phyloP scores from a whole-genome alignment of 768 basidiomycete genomes.

The Harrya chromipes region DNA sequence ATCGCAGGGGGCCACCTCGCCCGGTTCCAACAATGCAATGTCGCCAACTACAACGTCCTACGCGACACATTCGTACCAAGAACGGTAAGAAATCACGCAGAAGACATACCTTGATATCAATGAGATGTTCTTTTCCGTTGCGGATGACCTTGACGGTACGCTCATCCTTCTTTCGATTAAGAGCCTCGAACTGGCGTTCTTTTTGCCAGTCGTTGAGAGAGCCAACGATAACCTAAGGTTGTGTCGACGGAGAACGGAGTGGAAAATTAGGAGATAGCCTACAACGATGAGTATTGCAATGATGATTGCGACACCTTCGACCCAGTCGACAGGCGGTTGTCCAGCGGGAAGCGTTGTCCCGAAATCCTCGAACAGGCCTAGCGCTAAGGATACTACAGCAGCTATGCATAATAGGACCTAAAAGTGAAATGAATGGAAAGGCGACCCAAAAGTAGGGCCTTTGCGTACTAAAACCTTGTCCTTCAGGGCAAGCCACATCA shows the following conservation, averaged over 20 bases:
- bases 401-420: constrained; percentile 89
- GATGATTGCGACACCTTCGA: constrained; percentile 87
- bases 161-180: constrained; percentile 96
- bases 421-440: constrained; percentile 7
- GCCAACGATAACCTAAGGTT: constrained; percentile 75
- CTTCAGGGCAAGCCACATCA: constrained; percentile 86
- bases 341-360: constrained; percentile 57
- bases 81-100: background rate
- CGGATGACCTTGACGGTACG: constrained; percentile 85
- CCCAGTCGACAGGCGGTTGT: constrained; percentile 90
- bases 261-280: constrained; percentile 24
- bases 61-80: constrained; percentile 19
- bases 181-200: constrained; percentile 87
- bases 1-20: constrained; percentile 95
- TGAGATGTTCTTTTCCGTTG: constrained; percentile 59
- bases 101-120: constrained; percentile 74
- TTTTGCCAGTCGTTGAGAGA: constrained; percentile 99
- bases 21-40: constrained; percentile 87
- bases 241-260: background rate
- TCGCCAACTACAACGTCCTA: constrained; percentile 95
- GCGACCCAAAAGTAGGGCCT: background rate
- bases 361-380: constrained; percentile 93
- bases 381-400: constrained; percentile 87
- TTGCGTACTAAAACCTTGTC: constrained; percentile 82
- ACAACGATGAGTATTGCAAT: constrained; percentile 75